Evolutionary conservation across 768 basidiomycete genomes (phyloP).

Genomic region (Podaxis rugospora): DNA sequence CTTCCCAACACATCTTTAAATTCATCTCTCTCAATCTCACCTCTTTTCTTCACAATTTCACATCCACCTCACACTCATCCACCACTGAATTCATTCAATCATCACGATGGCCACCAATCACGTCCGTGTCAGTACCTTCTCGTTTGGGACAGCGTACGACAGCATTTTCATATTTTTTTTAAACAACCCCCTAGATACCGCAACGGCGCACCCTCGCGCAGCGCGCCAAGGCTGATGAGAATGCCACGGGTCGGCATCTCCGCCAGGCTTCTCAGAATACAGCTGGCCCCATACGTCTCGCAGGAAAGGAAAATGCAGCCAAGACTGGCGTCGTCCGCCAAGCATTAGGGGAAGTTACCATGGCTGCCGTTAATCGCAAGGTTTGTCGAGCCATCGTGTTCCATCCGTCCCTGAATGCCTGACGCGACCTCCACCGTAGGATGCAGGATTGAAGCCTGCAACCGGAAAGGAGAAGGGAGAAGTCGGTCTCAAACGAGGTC

Average conservation of each 20-base stretch:
- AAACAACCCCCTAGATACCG: slow-evolving; percentile 42
- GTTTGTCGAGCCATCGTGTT: slow-evolving; percentile 32
- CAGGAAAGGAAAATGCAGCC: slow-evolving; percentile 41
- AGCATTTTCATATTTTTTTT: slow-evolving; percentile 8
- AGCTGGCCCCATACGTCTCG: slow-evolving; percentile 46
- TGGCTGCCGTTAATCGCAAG: slow-evolving; percentile 73
- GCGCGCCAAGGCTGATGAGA: slow-evolving; percentile 74
- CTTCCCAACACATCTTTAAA: slow-evolving; percentile 18
- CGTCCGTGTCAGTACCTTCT: slow-evolving; percentile 45
- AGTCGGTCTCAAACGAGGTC: slow-evolving; percentile 55
- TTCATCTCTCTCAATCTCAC: slow-evolving; percentile 19
- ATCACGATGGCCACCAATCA: slow-evolving; percentile 58
- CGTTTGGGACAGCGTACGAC: slow-evolving; percentile 6
- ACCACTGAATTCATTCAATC: slow-evolving; percentile 7
- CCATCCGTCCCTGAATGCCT: neutral
- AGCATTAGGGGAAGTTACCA: slow-evolving; percentile 79
- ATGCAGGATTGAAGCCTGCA: slow-evolving; percentile 40
- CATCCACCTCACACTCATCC: slow-evolving; percentile 15
- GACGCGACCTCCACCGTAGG: slow-evolving; percentile 26
- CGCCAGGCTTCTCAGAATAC: slow-evolving; percentile 56
- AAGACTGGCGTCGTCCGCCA: slow-evolving; percentile 62
- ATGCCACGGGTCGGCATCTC: slow-evolving; percentile 63
- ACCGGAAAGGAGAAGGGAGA: slow-evolving; percentile 69
- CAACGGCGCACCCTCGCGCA: slow-evolving; percentile 64
- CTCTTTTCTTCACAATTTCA: slow-evolving; percentile 22